Conservation (phyloP, 2,329 filamentous ascomycete genomes). For the Chaetomiaceae sp. region DNA sequence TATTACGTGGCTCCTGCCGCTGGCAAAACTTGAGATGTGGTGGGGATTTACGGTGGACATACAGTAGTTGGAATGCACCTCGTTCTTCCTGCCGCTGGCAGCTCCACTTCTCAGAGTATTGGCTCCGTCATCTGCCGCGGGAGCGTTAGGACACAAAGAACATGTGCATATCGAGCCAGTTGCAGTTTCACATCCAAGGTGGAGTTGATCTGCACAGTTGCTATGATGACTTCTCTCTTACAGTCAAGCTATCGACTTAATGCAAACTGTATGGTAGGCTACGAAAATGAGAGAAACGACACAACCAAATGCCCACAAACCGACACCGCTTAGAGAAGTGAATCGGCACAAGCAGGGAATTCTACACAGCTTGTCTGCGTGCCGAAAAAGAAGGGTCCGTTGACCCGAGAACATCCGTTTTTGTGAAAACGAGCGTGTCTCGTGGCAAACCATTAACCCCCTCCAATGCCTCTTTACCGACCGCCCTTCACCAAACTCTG, state of each 20-base stretch:
- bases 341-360: background rate
- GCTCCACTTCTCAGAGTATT: no score
- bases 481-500: background rate
- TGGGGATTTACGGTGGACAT: no score
- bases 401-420: background rate
- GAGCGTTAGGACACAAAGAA: no score
- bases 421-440: background rate
- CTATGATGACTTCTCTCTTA: constrained; percentile 2
- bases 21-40: no score
- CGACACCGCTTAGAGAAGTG: background rate
- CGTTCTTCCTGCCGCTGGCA: no score
- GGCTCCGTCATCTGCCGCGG: no score
- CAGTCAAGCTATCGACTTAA: constrained; percentile 1
- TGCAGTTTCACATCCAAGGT: background rate
- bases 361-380: background rate
- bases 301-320: background rate
- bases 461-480: background rate
- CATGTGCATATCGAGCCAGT: no score
- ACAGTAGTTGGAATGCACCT: no score
- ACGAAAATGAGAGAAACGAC: background rate
- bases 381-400: background rate
- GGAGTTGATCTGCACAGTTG: background rate
- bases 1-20: no score
- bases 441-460: background rate
- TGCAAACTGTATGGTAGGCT: constrained; percentile 3